Evolutionary conservation across 805 yeast species (phyloP).

Genomic region (Schizosaccharomyces lindneri): DNA sequence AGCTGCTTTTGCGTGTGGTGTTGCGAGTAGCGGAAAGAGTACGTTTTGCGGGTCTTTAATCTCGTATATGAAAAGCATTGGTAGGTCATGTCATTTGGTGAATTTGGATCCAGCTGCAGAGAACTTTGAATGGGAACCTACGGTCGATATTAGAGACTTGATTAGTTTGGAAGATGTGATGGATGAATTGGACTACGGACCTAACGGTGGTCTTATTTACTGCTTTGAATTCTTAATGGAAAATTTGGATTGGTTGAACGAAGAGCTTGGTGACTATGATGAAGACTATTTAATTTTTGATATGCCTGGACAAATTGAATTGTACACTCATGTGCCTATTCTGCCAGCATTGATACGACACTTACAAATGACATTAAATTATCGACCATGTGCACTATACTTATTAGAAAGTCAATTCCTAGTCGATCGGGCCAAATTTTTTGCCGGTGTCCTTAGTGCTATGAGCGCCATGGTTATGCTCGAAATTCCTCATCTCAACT

Average conservation of each 20-base stretch:
- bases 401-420: constrained; percentile 84
- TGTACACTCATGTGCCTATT: constrained; percentile 83
- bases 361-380: constrained; percentile 51
- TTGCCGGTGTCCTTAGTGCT: constrained; percentile 85
- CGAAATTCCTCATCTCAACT: constrained; percentile 84
- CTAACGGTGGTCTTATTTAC: constrained; percentile 80
- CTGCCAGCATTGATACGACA: constrained; percentile 75
- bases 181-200: constrained; percentile 84
- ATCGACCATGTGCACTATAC: constrained; percentile 79
- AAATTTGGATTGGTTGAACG: constrained; percentile 91
- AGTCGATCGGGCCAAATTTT: constrained; percentile 71
- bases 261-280: constrained; percentile 82
- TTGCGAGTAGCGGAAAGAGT: constrained; percentile 16
- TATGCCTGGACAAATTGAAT: constrained; percentile 84
- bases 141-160: constrained; percentile 75
- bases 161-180: constrained; percentile 80
- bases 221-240: constrained; percentile 75
- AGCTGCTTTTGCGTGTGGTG: background rate
- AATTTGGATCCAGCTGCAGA: constrained; percentile 95
- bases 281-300: constrained; percentile 88
- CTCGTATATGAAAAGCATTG: constrained; percentile 66
- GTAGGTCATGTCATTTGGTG: constrained; percentile 82
- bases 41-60: constrained; percentile 80
- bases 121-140: constrained; percentile 70
- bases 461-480: constrained; percentile 94